These are phyloP conservation scores for Onygena corvina DNA, from an alignment of 2,329 filamentous ascomycete species.

Conservation along the genomic window DNA sequence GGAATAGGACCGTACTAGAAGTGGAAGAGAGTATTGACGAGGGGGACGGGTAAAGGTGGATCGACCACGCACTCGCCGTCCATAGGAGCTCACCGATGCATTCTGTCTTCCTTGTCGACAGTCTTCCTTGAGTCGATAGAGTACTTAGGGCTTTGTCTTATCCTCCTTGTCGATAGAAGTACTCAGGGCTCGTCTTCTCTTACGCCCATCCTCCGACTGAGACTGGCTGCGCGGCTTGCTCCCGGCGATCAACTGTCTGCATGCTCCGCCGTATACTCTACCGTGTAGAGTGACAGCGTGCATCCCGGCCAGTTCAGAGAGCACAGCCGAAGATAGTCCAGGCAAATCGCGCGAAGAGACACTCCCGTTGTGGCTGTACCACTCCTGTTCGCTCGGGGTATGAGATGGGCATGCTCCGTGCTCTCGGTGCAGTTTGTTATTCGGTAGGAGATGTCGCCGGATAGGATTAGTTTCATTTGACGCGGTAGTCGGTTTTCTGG, in stretches of 20 bases:
- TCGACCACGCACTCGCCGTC: no score
- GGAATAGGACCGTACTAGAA: no score
- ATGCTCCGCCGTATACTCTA: not conserved
- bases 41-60: no score
- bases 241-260: not conserved
- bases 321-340: not conserved
- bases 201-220: no score
- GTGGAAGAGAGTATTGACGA: no score
- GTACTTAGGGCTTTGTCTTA: no score
- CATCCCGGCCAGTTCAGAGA: not conserved
- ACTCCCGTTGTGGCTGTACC: slow-evolving; percentile 3
- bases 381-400: slow-evolving; percentile 2
- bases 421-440: not conserved
- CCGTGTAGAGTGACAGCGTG: not conserved
- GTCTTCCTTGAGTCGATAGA: no score
- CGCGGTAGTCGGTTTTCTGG: not conserved
- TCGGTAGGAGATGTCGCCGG: not conserved
- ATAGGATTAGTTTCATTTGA: not conserved
- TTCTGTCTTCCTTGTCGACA: no score
- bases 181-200: no score
- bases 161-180: no score
- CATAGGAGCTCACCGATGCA: no score
- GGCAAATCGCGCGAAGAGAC: slow-evolving; percentile 6
- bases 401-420: not conserved
- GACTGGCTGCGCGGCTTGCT: slow-evolving; percentile 1